A percentile compares a stretch with the other conserved stretches of the same genome.
These are phyloP conservation scores for Alternaria gansuensis DNA, from an alignment of 2,329 filamentous ascomycete species.

Conservation along the genomic window DNA sequence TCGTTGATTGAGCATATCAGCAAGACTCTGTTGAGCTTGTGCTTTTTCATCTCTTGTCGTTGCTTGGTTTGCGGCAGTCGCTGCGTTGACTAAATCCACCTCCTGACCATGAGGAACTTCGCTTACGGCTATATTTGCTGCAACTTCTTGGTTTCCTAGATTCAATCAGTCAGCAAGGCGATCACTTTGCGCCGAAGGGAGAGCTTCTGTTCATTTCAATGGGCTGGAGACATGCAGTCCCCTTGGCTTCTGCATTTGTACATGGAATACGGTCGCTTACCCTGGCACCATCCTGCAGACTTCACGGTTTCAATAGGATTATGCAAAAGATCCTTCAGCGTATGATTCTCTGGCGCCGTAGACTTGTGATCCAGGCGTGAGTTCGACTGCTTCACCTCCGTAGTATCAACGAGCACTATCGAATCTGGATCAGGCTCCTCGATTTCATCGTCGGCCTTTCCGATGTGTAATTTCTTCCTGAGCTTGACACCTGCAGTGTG, in stretches of 20 bases:
- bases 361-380: constrained; percentile 31
- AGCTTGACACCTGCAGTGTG: constrained; percentile 36
- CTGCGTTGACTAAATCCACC: constrained; percentile 49
- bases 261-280: constrained; percentile 7
- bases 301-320: constrained; percentile 40
- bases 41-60: constrained; percentile 24
- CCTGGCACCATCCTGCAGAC: constrained; percentile 32
- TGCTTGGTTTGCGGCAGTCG: constrained; percentile 34
- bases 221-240: neutral
- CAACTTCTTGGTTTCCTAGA: constrained; percentile 30
- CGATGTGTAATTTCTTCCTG: constrained; percentile 36
- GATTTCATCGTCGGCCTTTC: constrained; percentile 29
- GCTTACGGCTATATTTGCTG: constrained; percentile 56
- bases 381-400: constrained; percentile 21
- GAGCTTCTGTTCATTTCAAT: neutral
- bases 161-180: neutral
- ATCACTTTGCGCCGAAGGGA: neutral
- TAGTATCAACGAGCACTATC: constrained; percentile 28
- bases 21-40: constrained; percentile 31
- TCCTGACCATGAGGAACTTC: constrained; percentile 51
- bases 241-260: neutral
- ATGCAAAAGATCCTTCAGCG: constrained; percentile 37
- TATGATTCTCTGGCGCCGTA: constrained; percentile 32
- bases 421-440: constrained; percentile 8
- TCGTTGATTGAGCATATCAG: constrained; percentile 36